Evolutionary conservation across 1,284 basidiomycete genomes (phyloP).

Genomic region (Ceratobasidium sp.): DNA sequence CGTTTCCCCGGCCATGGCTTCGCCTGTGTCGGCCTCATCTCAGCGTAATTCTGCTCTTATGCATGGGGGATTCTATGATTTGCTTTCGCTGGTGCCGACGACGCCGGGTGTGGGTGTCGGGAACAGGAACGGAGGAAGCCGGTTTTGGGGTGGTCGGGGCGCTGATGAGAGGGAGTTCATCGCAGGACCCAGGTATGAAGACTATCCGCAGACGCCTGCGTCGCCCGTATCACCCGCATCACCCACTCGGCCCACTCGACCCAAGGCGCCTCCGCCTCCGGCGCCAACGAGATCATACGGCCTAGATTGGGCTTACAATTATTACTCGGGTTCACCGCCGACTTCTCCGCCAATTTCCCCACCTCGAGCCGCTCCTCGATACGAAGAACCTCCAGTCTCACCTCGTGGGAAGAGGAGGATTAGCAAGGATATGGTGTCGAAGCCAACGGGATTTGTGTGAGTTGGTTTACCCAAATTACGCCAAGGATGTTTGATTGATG

Average conservation of each 20-base stretch:
- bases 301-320: conserved; percentile 27
- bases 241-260: conserved; percentile 47
- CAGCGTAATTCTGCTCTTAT: conserved; percentile 62
- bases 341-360: conserved; percentile 21
- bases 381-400: conserved; percentile 50
- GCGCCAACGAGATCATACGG: conserved; percentile 46
- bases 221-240: conserved; percentile 18
- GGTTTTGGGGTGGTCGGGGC: conserved; percentile 60
- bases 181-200: conserved; percentile 72
- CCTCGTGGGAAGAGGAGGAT: conserved; percentile 67
- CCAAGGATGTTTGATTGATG: conserved; percentile 24
- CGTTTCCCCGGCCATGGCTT: conserved; percentile 25
- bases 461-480: conserved; percentile 52
- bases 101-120: conserved; percentile 61
- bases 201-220: conserved; percentile 54
- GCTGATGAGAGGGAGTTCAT: conserved; percentile 54
- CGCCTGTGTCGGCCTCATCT: conserved; percentile 13
- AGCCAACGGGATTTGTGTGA: conserved; percentile 85
- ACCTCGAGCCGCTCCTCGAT: background rate
- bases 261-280: conserved; percentile 47
- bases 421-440: conserved; percentile 87
- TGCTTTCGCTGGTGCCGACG: conserved; percentile 76
- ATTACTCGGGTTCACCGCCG: conserved; percentile 20
- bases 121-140: conserved; percentile 70
- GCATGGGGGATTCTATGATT: conserved; percentile 88